Evolutionary conservation across 2,329 filamentous ascomycete species (phyloP), one percentile per base, ranked within the genome.

Genomic region (Gaeumannomyces tritici): DNA sequence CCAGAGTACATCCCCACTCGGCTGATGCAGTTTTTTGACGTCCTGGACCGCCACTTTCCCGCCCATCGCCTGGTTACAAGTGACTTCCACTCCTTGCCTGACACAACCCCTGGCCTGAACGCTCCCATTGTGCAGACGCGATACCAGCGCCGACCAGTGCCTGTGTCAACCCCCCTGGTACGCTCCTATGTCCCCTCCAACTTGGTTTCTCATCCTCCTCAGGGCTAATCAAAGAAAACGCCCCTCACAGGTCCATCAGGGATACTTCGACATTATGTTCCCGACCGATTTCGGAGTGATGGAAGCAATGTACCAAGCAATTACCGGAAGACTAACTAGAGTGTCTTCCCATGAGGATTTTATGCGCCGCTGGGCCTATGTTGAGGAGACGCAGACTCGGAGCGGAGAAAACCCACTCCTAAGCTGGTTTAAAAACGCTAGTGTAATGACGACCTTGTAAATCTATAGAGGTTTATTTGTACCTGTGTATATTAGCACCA

Each of bases 251-350:
- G 91, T 97, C 59, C 93, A 98, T 73, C 96, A 99, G 78, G 96
- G 95, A 57, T 98, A 96, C 76, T 99, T 99, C 72, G 96, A 99
- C 73, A 97, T 99, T 69, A 87, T 99, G 72, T 99, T 99, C 77
- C 95, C 95, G 0, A 99, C 95, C 13, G 89, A 99, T 75, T 99
- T 99, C 73, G 82, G 84, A 65, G 88, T 96, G 67, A 89, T 95
- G 75, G 92, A 98, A 75, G 87, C 91, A 69, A 86, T 98, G 68
- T 99, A 99, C 77, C 88, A 91, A 62, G 91, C 91, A 65, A 86
- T 98, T 69, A 99, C 95, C 0, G 93, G 93, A 35, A 95, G 96
- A 73, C 80, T 98, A 69, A 96, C 93, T 2, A 84, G 89, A 61
- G 90, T 96, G 61, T 83, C 88, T 73, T 86, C 88, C 51, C 95